Percentiles rank a stretch among this genome's conserved stretches.
Evolutionary conservation across 257 asterid species (phyloP).

Genomic region (Gentiana straminea): DNA sequence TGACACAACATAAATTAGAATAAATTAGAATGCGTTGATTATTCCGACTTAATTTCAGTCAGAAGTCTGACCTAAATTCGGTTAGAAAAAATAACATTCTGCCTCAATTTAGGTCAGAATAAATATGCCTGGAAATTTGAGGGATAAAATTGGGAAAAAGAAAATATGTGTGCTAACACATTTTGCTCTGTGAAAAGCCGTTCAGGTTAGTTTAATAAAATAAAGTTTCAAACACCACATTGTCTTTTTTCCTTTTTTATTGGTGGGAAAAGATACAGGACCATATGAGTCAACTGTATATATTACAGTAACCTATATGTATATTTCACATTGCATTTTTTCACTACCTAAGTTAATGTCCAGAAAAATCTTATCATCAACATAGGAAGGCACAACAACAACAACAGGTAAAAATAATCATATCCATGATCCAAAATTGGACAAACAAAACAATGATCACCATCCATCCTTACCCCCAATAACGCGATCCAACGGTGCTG

Average conservation of each 20-base stretch:
- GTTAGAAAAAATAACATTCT: no score
- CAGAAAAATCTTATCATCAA: background rate
- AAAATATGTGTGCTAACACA: no score
- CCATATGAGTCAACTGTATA: constrained; percentile 29
- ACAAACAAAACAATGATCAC: background rate
- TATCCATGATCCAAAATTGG: constrained; percentile 19
- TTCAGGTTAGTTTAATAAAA: no score
- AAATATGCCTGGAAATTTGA: no score
- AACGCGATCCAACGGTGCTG: constrained; percentile 7
- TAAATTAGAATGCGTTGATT: no score
- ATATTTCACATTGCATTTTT: constrained; percentile 20
- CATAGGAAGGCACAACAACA: background rate
- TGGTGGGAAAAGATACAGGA: constrained; percentile 20
- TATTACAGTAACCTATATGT: constrained; percentile 18
- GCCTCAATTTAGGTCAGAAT: no score
- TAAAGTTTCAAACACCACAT: constrained; percentile 7
- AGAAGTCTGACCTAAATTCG: no score
- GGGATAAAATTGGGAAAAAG: no score
- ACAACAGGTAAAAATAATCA: constrained; percentile 1
- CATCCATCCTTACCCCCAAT: no score
- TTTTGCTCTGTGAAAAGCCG: no score
- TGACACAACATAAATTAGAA: no score
- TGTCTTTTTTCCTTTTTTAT: constrained; percentile 15
- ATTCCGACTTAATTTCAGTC: no score
- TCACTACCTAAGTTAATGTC: constrained; percentile 1